Base-by-base conservation (phyloP, 192 early-diverging fungal species). In the Backusella luteola region DNA sequence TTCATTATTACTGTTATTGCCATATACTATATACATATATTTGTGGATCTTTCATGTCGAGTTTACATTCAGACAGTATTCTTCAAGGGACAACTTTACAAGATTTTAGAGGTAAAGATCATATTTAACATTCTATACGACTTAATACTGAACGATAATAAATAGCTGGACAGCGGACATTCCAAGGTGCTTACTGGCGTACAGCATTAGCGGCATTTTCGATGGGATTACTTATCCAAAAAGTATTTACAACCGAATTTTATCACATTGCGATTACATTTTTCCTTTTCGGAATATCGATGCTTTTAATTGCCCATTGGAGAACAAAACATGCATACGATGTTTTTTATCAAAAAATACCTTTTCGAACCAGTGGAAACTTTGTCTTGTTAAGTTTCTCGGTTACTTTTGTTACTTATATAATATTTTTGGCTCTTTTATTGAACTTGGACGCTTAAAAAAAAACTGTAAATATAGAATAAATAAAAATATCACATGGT, bases 181-280 rank as follows among this genome's bases (percentile, higher is more conserved):
- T 63, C 26, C 21, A 63, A 63, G 56, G 56, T 14, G 56, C 23
- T 14, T 63, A 63, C 29, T 63, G 56, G 56, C 56, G 56, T 29
- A 63, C 56, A 11, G 56, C 56, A 63, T 63, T 63, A 29, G 21
- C 56, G 56, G 56, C 56, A 63, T 63, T 63, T 63, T 63, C 56
- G 0, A 63, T 29, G 56, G 56, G 56, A 12, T 63, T 63, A 63
- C 56, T 63, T 63, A 63, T 59, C 53, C 53, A 59, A 59, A 59
- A 59, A 59, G 53, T 59, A 26, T 59, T 59, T 59, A 59, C 53
- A 23, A 12, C 53, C 53, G 53, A 59, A 26, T 59, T 59, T 26
- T 59, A 59, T 59, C 23, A 59, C n/a, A 59, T 59, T 59, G n/a
- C 53, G 4, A 59, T 59, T 59, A 59, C 53, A 19, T 59, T 59